Evolutionary conservation across 1,284 basidiomycete species (phyloP).

Genomic region (Sporisorium iseilematis-ciliati): DNA sequence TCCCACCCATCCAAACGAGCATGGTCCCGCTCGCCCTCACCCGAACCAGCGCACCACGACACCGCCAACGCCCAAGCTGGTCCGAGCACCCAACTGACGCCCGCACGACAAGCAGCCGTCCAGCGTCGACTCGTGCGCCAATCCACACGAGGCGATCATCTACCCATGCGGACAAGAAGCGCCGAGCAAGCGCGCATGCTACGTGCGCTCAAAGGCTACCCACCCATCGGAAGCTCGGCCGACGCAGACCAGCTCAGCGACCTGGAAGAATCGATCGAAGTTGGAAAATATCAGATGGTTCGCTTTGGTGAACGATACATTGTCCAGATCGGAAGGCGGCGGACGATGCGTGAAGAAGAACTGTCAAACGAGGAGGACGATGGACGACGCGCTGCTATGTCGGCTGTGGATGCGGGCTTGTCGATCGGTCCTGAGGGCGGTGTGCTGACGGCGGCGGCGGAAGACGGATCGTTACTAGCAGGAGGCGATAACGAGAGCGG

Average conservation of each 20-base stretch:
- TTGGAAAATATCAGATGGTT: conserved; percentile 53
- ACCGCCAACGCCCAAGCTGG: conserved; percentile 20
- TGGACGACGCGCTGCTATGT: conserved; percentile 26
- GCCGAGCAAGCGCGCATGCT: conserved; percentile 56
- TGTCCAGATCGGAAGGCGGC: conserved; percentile 60
- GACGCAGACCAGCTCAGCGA: conserved; percentile 65
- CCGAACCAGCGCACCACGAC: conserved; percentile 31
- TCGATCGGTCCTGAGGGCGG: conserved; percentile 19
- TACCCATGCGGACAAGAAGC: conserved; percentile 42
- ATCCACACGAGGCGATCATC: conserved; percentile 55
- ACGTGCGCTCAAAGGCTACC: conserved; percentile 58
- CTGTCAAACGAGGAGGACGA: conserved; percentile 59
- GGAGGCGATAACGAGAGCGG: conserved; percentile 17
- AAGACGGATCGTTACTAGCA: conserved; percentile 13
- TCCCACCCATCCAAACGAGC: conserved; percentile 48
- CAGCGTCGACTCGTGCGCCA: conserved; percentile 42
- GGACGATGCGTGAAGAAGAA: conserved; percentile 62
- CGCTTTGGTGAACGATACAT: conserved; percentile 62
- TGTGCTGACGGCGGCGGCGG: conserved; percentile 7
- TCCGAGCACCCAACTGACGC: conserved; percentile 29
- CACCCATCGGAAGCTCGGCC: conserved; percentile 54
- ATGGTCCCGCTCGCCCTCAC: conserved; percentile 44
- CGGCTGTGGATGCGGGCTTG: conserved; percentile 27
- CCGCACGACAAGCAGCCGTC: conserved; percentile 29
- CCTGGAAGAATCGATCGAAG: conserved; percentile 61